Evolutionary conservation across 345 rosid genomes (phyloP), one percentile per base, ranked within the genome.

Genomic region (Moringa oleifera): DNA sequence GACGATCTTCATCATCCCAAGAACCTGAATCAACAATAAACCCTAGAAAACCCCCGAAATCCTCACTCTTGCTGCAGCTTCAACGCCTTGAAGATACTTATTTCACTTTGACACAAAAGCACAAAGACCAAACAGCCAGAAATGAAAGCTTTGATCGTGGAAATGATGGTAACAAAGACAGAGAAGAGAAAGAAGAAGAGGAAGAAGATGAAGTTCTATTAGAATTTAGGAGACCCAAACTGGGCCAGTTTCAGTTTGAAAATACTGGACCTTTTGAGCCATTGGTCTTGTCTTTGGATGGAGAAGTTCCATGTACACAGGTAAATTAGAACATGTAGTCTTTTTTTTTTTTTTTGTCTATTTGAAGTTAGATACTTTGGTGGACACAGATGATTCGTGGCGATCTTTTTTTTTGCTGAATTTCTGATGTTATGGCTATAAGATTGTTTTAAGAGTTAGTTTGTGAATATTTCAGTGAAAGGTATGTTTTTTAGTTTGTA

Each of bases 41-140:
- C 59, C 71, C 68, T 23, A 80, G 97, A 71, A 90, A 78, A 73
- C 98, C 98, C 51, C 97, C 97, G 2, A 93, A 88, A 74, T 83
- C 98, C 52, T 81, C 90, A 53, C 76, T 93, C 62, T 75, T 83
- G 0, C 81, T 72, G 73, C 97, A 90, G 69, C 81, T 93, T 57
- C 90, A 69, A 37, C 94, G 98, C 57, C 91, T 93, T 25, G 84
- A 83, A 12, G 85, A 80, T n/a, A 62, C 76, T 4, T 72, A 66
- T 68, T 70, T 76, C 67, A 20, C 87, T 64, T 58, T 63, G 4
- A 66, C 78, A 2, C 76, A 61, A 62, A 60, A 68, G 37, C 75
- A 62, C 37, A 45, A 12, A 56, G 53, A 64, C 71, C 52, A 59
- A 6, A 54, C 28, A 22, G 0, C 67, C 62, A 66, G 53, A n/a